phyloP scores from a whole-genome alignment of 352 stramenopile species.

The Phytophthora rubi region DNA sequence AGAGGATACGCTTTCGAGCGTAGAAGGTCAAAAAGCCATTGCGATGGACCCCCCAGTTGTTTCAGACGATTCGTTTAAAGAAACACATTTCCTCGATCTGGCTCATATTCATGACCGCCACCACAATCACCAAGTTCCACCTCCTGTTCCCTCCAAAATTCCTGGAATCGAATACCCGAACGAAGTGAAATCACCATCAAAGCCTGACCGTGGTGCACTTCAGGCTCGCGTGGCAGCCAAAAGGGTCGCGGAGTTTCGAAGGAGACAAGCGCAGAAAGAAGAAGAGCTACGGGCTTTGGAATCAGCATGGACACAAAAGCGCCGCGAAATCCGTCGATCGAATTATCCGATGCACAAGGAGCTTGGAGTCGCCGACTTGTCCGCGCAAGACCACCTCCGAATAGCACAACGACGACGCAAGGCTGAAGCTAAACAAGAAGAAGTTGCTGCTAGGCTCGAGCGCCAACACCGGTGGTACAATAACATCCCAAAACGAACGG shows the following conservation, averaged over 20 bases:
- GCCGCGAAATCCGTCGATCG: constrained; percentile 43
- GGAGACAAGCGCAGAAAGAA: constrained; percentile 6
- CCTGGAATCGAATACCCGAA: background rate
- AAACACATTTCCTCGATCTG: background rate
- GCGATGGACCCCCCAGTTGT: background rate
- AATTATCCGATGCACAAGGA: constrained; percentile 45
- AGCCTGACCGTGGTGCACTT: constrained; percentile 15
- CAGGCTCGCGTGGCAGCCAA: constrained; percentile 31
- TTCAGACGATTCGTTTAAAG: background rate
- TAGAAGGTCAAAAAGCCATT: background rate
- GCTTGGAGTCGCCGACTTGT: constrained; percentile 48
- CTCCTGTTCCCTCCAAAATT: constrained; percentile 9
- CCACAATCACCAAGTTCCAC: constrained; percentile 7
- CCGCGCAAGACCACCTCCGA: constrained; percentile 44
- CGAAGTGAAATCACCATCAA: background rate
- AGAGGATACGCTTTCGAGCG: constrained; percentile 10
- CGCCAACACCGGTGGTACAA: constrained; percentile 52
- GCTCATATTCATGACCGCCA: constrained; percentile 24
- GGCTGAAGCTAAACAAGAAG: constrained; percentile 21
- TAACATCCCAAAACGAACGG: constrained; percentile 4
- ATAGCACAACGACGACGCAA: constrained; percentile 30
- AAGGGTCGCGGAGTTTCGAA: constrained; percentile 26
- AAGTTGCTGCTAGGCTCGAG: constrained; percentile 26
- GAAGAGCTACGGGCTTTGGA: constrained; percentile 17
- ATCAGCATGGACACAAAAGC: constrained; percentile 22